phyloP scores from a whole-genome alignment of 345 rosid species.

The Luvunga scandens region DNA sequence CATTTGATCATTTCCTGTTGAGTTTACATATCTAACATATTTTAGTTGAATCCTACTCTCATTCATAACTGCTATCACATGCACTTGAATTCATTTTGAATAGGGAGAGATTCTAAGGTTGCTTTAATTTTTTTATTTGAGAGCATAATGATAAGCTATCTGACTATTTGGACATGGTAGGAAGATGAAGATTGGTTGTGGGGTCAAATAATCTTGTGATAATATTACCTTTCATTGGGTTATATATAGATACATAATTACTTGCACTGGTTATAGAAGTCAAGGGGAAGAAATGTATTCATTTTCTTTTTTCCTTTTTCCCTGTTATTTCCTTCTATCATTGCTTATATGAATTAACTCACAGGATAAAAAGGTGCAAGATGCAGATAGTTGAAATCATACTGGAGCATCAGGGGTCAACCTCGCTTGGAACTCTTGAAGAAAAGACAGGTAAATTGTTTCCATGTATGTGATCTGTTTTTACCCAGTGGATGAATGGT shows the following conservation, averaged over 20 bases:
- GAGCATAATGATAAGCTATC: not conserved
- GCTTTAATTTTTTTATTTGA: not conserved
- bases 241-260: not conserved
- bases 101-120: not conserved
- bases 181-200: not conserved
- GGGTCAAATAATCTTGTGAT: not conserved
- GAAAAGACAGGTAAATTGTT: constrained; percentile 36
- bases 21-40: not conserved
- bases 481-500: not conserved
- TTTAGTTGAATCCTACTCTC: not conserved
- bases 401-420: constrained; percentile 35
- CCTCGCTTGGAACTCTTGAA: constrained; percentile 29
- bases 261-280: not conserved
- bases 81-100: not conserved
- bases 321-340: not conserved
- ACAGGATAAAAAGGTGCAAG: constrained; percentile 60
- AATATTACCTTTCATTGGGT: not conserved
- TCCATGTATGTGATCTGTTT: constrained; percentile 7
- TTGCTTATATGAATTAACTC: constrained; percentile 13
- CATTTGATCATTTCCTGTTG: not conserved
- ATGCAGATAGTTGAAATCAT: constrained; percentile 38
- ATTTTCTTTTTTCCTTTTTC: not conserved
- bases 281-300: not conserved
- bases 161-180: not conserved
- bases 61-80: not conserved